phyloP scores from a whole-genome alignment of 2,329 filamentous ascomycete genomes.

The Fusarium tuaranense region DNA sequence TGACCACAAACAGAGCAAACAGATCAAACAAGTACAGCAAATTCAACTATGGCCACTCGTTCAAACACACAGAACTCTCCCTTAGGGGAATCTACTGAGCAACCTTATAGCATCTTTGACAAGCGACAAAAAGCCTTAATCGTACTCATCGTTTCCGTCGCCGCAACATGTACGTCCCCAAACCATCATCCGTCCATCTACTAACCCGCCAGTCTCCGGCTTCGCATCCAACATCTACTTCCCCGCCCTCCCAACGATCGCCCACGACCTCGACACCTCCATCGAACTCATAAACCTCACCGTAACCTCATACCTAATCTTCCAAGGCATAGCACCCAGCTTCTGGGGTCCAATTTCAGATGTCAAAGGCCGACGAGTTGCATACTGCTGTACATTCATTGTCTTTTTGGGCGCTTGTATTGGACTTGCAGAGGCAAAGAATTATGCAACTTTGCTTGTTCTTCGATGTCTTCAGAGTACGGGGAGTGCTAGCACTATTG shows the following conservation, averaged over 20 bases:
- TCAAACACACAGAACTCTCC: background rate
- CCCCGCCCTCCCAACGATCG: constrained; percentile 59
- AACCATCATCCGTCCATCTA: constrained; percentile 3
- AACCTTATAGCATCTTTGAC: constrained; percentile 64
- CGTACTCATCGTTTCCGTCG: constrained; percentile 59
- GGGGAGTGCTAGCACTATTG: constrained; percentile 56
- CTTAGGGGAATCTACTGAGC: background rate
- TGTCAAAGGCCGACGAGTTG: constrained; percentile 56
- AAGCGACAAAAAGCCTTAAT: constrained; percentile 61
- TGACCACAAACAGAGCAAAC: background rate
- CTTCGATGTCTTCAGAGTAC: constrained; percentile 61
- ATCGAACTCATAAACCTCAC: constrained; percentile 56
- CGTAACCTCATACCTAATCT: constrained; percentile 61
- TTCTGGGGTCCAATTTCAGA: constrained; percentile 64
- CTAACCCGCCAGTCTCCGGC: constrained; percentile 49
- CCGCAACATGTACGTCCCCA: constrained; percentile 60
- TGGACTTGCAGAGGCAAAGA: constrained; percentile 56
- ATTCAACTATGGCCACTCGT: background rate
- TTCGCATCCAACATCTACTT: constrained; percentile 62
- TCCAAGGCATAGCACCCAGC: constrained; percentile 66
- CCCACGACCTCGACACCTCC: constrained; percentile 56
- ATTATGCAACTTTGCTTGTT: constrained; percentile 56
- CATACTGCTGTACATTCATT: constrained; percentile 58
- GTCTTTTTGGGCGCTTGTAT: constrained; percentile 62
- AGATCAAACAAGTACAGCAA: background rate